These are phyloP conservation scores for Triticum turgidum DNA, from an alignment of 176 grass and related monocot genomes.

Conservation along the genomic window DNA sequence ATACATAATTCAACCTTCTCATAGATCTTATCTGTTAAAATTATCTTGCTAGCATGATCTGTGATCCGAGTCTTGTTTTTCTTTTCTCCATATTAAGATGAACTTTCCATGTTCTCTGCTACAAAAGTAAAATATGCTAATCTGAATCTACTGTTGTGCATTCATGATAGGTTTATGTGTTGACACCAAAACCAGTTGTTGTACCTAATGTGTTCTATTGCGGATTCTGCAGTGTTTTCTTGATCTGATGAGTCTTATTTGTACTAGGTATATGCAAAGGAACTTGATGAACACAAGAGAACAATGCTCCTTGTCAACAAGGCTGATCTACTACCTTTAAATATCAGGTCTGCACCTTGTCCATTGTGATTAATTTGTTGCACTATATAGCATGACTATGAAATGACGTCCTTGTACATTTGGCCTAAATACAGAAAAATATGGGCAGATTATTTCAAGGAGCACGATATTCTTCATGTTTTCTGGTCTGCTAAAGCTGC, in stretches of 20 bases:
- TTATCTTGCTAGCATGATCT: neutral
- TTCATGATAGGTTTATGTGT: neutral
- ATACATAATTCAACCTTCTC: neutral
- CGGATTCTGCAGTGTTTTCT: neutral
- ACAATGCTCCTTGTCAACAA: constrained; percentile 96
- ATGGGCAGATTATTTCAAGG: constrained; percentile 85
- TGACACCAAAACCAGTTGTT: neutral
- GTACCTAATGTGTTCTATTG: neutral
- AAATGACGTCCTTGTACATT: constrained; percentile 6
- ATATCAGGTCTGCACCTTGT: constrained; percentile 54
- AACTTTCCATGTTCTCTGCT: neutral
- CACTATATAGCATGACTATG: neutral
- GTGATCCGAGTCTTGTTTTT: neutral
- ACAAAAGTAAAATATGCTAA: neutral
- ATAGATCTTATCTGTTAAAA: neutral
- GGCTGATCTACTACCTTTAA: constrained; percentile 81
- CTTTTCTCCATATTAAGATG: neutral
- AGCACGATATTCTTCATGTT: constrained; percentile 66
- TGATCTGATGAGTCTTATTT: constrained; percentile 18
- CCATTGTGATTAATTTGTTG: neutral
- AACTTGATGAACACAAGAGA: constrained; percentile 86
- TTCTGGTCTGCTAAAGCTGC: constrained; percentile 99
- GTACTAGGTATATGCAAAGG: constrained; percentile 67
- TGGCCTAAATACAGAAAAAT: constrained; percentile 53
- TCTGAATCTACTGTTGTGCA: neutral